These are phyloP conservation scores for Leccinellum luteum DNA, from an alignment of 768 basidiomycete species.

Conservation along the genomic window DNA sequence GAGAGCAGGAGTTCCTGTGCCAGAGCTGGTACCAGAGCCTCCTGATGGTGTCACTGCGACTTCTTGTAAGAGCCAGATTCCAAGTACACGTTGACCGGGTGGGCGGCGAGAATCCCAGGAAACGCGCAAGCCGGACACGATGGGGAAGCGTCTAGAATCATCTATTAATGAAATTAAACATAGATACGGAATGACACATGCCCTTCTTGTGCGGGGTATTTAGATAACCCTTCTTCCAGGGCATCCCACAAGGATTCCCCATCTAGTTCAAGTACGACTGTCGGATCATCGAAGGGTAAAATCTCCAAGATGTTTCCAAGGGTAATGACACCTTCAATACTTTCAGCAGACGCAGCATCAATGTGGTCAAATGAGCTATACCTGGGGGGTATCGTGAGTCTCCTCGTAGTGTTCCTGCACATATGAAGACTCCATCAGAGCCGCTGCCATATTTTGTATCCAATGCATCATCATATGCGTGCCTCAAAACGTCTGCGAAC, in stretches of 20 bases:
- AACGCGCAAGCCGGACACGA: conserved; percentile 80
- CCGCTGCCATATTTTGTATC: conserved; percentile 57
- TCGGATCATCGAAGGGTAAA: conserved; percentile 83
- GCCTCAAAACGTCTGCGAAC: conserved; percentile 81
- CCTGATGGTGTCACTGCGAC: conserved; percentile 18
- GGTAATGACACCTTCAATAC: conserved; percentile 59
- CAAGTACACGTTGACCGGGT: conserved; percentile 69
- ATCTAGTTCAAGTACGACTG: conserved; percentile 77
- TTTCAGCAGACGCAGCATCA: background rate
- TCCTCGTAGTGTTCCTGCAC: conserved; percentile 81
- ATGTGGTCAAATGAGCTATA: conserved; percentile 26
- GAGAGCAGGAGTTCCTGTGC: conserved; percentile 30
- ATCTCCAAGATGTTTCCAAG: conserved; percentile 89
- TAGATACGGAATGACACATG: conserved; percentile 26
- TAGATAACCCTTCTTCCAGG: conserved; percentile 66
- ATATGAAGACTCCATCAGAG: conserved; percentile 79
- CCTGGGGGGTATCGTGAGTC: conserved; percentile 85
- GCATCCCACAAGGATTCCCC: conserved; percentile 79
- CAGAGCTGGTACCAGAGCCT: conserved; percentile 17
- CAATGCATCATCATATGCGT: conserved; percentile 76
- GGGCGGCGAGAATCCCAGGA: conserved; percentile 81
- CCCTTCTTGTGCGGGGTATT: conserved; percentile 93
- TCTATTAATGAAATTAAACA: background rate
- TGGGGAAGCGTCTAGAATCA: conserved; percentile 72
- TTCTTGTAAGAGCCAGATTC: conserved; percentile 60